Conservation (phyloP, 805 yeast species). For the Cyberlindnera lachancei region DNA sequence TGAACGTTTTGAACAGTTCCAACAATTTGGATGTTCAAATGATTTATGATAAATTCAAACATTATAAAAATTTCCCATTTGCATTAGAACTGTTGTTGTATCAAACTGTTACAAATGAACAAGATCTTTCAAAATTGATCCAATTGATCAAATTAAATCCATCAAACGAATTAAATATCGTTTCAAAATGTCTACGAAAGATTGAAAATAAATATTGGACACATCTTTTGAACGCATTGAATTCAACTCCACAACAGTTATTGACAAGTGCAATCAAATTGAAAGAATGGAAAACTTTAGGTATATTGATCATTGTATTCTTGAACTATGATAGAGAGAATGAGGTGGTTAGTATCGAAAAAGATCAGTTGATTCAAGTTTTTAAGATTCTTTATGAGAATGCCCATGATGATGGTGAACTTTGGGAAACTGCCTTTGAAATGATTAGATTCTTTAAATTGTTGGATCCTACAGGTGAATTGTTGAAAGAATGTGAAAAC, state of each 20-base stretch:
- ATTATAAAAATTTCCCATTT: slow-evolving; percentile 32
- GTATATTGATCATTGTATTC: slow-evolving; percentile 39
- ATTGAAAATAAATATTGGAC: slow-evolving; percentile 44
- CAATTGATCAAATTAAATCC: slow-evolving; percentile 18
- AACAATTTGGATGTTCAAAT: slow-evolving; percentile 1
- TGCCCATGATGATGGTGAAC: slow-evolving; percentile 21
- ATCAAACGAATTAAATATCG: slow-evolving; percentile 23
- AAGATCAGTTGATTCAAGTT: slow-evolving; percentile 17
- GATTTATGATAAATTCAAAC: slow-evolving; percentile 20
- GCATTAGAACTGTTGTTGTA: slow-evolving; percentile 40
- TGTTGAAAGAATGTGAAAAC: slow-evolving; percentile 12
- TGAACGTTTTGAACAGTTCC: slow-evolving; percentile 21
- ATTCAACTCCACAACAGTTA: slow-evolving; percentile 34
- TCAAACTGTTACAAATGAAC: slow-evolving; percentile 22
- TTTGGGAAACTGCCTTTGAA: slow-evolving; percentile 26
- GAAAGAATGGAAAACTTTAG: slow-evolving; percentile 37
- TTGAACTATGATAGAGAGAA: slow-evolving; percentile 27
- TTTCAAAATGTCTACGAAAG: slow-evolving; percentile 43
- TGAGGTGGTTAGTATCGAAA: slow-evolving; percentile 9
- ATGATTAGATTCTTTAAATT: slow-evolving; percentile 24
- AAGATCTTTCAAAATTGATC: slow-evolving; percentile 13
- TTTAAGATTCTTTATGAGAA: slow-evolving; percentile 22
- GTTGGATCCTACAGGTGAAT: slow-evolving; percentile 19
- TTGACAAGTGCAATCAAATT: slow-evolving; percentile 33
- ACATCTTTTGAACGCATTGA: slow-evolving; percentile 30